Evolutionary conservation across 2,329 filamentous ascomycete species (phyloP).

Genomic region (Pseudopyrenochaeta lycopersici): DNA sequence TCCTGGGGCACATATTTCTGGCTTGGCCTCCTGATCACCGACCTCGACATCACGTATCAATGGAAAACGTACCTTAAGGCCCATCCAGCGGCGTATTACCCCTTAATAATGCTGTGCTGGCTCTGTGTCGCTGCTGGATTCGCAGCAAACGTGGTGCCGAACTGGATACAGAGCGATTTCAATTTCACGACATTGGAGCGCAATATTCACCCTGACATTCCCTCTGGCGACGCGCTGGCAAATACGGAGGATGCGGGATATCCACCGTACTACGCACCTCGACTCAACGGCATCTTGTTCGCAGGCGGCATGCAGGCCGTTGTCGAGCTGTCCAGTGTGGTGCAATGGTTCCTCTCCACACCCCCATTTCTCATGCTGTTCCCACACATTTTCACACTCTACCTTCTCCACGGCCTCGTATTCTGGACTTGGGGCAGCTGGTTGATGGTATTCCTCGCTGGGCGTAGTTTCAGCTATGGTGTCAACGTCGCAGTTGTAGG

Average conservation of each 20-base stretch:
- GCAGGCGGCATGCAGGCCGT: conserved; percentile 50
- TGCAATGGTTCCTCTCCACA: conserved; percentile 55
- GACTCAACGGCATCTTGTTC: conserved; percentile 55
- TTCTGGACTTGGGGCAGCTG: conserved; percentile 55
- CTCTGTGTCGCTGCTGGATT: conserved; percentile 43
- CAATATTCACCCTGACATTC: conserved; percentile 54
- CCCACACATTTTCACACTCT: conserved; percentile 61
- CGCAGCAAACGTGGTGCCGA: conserved; percentile 49
- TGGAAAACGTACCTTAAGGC: conserved; percentile 52
- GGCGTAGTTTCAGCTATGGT: conserved; percentile 42
- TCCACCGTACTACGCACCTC: conserved; percentile 56
- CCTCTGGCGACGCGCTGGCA: conserved; percentile 48
- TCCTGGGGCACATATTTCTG: conserved; percentile 59
- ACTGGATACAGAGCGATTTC: conserved; percentile 41
- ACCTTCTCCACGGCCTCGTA: conserved; percentile 59
- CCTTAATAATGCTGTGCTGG: conserved; percentile 44
- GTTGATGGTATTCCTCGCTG: conserved; percentile 47
- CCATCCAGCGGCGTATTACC: conserved; percentile 48
- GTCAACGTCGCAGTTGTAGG: conserved; percentile 47
- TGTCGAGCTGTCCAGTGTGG: conserved; percentile 42
- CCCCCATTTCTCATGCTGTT: conserved; percentile 54
- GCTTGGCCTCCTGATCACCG: conserved; percentile 56
- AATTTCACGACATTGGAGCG: conserved; percentile 53
- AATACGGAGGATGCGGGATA: conserved; percentile 42
- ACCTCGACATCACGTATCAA: conserved; percentile 58